Percentiles rank a stretch among this genome's conserved stretches.
phyloP scores from a whole-genome alignment of 345 rosid genomes.

The Limnanthes douglasii region DNA sequence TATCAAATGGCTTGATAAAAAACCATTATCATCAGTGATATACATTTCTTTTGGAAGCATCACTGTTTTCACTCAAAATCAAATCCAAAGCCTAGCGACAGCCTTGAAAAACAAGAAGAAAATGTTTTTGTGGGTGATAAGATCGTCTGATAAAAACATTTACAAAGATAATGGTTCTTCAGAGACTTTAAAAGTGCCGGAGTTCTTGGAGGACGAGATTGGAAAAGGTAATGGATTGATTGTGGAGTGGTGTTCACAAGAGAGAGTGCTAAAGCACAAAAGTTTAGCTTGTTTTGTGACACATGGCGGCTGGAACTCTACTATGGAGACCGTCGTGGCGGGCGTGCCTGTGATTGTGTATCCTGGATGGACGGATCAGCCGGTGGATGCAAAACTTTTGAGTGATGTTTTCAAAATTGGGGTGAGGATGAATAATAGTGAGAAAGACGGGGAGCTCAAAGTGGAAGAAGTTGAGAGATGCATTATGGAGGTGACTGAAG shows the following conservation, averaged over 20 bases:
- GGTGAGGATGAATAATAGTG: conserved; percentile 12
- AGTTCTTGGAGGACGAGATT: conserved; percentile 4
- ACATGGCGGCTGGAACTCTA: conserved; percentile 37
- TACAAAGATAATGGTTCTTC: too few species aligned
- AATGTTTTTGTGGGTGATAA: conserved; percentile 31
- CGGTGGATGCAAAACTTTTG: conserved; percentile 13
- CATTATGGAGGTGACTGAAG: conserved; percentile 12
- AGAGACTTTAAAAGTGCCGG: conserved; percentile 7
- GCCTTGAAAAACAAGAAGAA: conserved; percentile 12
- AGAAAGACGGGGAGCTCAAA: conserved; percentile 8
- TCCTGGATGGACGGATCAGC: conserved; percentile 21
- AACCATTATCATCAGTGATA: conserved; percentile 17
- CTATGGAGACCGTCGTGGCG: conserved; percentile 14
- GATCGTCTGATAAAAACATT: too few species aligned
- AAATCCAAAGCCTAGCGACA: conserved; percentile 15
- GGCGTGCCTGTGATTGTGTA: conserved; percentile 24
- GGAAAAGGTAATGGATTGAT: conserved; percentile 14
- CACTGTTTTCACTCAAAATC: conserved; percentile 3
- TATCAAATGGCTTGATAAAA: conserved; percentile 25
- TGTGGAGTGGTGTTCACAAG: conserved; percentile 28
- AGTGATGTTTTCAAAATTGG: conserved; percentile 21
- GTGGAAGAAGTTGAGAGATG: conserved; percentile 17
- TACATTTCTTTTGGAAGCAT: conserved; percentile 36
- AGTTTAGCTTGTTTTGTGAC: conserved; percentile 22
- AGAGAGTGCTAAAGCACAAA: conserved; percentile 15